Percentiles rank a stretch among this genome's conserved stretches.
Conservation (phyloP, 1,284 basidiomycete genomes). For the Xanthoconium separans region DNA sequence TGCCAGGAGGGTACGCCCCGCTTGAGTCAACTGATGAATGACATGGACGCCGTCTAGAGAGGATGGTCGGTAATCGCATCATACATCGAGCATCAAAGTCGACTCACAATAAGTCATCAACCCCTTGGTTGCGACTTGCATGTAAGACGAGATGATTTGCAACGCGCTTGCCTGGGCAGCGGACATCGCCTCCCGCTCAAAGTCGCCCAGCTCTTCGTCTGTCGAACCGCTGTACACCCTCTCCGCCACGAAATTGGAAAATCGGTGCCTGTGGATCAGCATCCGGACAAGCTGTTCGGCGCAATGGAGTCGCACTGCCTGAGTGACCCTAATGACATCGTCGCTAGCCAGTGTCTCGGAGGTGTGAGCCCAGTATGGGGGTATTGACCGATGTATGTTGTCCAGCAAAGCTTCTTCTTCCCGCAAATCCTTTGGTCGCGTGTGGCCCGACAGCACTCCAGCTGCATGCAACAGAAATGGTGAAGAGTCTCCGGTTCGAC, state of each 20-base stretch:
- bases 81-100: background rate
- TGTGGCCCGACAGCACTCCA: constrained; percentile 51
- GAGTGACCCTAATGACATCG: constrained; percentile 84
- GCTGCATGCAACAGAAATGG: constrained; percentile 64
- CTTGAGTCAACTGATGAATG: constrained; percentile 89
- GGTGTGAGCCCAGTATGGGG: constrained; percentile 76
- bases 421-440: constrained; percentile 61
- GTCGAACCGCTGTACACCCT: constrained; percentile 45
- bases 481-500: constrained; percentile 48
- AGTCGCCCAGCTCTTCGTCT: constrained; percentile 57
- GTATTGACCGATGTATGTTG: constrained; percentile 71
- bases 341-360: constrained; percentile 79
- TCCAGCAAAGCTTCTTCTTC: constrained; percentile 81
- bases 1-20: constrained; percentile 85
- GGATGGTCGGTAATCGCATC: constrained; percentile 13
- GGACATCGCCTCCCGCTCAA: constrained; percentile 67
- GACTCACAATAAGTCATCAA: constrained; percentile 89
- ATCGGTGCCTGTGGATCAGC: constrained; percentile 74
- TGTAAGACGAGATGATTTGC: constrained; percentile 78
- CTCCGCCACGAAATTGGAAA: constrained; percentile 70
- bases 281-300: constrained; percentile 82
- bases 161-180: constrained; percentile 72
- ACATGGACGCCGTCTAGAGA: constrained; percentile 83
- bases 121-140: constrained; percentile 82
- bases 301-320: constrained; percentile 82